These are phyloP conservation scores for Solanum arcanum DNA, from an alignment of 257 asterid genomes.

Conservation along the genomic window DNA sequence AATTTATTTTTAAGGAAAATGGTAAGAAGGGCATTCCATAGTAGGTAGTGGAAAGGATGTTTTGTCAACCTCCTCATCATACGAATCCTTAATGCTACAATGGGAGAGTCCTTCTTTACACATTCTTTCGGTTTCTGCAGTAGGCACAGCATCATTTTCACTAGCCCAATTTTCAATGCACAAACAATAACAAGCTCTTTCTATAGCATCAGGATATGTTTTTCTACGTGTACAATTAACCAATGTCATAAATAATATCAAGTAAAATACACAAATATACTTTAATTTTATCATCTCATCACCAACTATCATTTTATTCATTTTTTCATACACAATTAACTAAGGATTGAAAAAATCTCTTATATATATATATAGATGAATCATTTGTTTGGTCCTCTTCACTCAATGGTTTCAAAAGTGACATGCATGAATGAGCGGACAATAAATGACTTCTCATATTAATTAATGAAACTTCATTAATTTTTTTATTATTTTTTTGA, in stretches of 20 bases:
- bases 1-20: too few species aligned
- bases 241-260: neutral
- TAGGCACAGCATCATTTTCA: neutral
- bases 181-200: neutral
- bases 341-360: neutral
- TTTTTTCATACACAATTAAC: neutral
- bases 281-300: neutral
- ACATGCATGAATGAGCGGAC: too few species aligned
- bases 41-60: neutral
- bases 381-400: too few species aligned
- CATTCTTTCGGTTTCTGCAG: neutral
- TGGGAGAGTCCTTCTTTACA: neutral
- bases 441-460: too few species aligned
- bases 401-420: too few species aligned
- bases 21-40: neutral
- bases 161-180: neutral
- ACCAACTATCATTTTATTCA: neutral
- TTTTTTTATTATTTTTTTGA: neutral
- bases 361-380: too few species aligned
- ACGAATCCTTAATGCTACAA: neutral
- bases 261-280: neutral
- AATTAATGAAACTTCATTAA: neutral
- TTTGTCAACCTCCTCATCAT: neutral
- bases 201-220: neutral
- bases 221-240: neutral